A percentile compares a stretch with the other conserved stretches of the same genome.
These are phyloP conservation scores for Psophocarpus tetragonolobus DNA, from an alignment of 306 rosid genomes.

Conservation along the genomic window DNA sequence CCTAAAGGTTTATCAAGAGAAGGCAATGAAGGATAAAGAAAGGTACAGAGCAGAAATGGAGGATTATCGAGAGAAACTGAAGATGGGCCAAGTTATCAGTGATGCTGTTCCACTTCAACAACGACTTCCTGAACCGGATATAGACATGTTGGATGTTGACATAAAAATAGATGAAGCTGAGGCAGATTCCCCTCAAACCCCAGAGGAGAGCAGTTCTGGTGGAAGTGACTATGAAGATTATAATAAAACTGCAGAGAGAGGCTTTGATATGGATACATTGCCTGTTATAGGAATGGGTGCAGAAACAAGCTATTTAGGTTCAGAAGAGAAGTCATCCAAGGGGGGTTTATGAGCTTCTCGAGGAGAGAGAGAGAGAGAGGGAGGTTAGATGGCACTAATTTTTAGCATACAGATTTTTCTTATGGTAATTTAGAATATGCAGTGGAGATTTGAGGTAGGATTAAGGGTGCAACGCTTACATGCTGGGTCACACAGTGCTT, in stretches of 20 bases:
- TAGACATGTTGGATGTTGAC: slow-evolving; percentile 48
- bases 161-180: slow-evolving; percentile 50
- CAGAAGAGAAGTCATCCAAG: slow-evolving; percentile 38
- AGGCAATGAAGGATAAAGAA: slow-evolving; percentile 83
- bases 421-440: background rate
- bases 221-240: slow-evolving; percentile 57
- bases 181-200: slow-evolving; percentile 43
- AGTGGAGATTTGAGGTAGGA: slow-evolving; percentile 23
- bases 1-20: slow-evolving; percentile 82
- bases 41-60: slow-evolving; percentile 85
- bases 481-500: slow-evolving; percentile 16
- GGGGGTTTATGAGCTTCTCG: slow-evolving; percentile 35
- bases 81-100: slow-evolving; percentile 56
- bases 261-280: slow-evolving; percentile 36
- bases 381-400: slow-evolving; percentile 10
- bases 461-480: slow-evolving; percentile 20
- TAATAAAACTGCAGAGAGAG: slow-evolving; percentile 39
- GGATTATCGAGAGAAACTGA: slow-evolving; percentile 64
- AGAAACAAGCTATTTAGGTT: slow-evolving; percentile 38
- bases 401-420: slow-evolving; percentile 20
- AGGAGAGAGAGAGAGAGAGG: background rate
- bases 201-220: slow-evolving; percentile 55
- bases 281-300: slow-evolving; percentile 31
- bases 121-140: slow-evolving; percentile 54
- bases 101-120: slow-evolving; percentile 80